A percentile compares a stretch with the other conserved stretches of the same genome.
These are phyloP conservation scores for Aspergillus viridinutans DNA, from an alignment of 2,329 filamentous ascomycete species.

Conservation along the genomic window DNA sequence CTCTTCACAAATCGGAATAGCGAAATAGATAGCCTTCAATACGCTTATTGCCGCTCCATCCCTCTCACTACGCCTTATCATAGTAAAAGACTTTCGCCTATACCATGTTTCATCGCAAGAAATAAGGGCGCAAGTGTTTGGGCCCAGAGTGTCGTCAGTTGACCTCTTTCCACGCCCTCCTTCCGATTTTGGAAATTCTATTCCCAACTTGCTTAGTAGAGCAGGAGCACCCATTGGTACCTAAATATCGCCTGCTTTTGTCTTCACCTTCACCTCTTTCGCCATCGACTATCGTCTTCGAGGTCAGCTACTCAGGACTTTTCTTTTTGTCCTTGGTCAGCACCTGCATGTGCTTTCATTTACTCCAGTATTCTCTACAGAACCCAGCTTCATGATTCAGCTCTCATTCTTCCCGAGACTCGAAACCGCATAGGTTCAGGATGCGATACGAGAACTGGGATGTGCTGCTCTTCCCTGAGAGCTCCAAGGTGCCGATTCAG, in stretches of 20 bases:
- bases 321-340: neutral
- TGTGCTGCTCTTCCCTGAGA: slow-evolving; percentile 70
- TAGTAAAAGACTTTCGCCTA: neutral
- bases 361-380: slow-evolving; percentile 18
- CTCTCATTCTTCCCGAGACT: slow-evolving; percentile 30
- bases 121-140: neutral
- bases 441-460: slow-evolving; percentile 91
- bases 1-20: neutral
- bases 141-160: neutral
- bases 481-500: slow-evolving; percentile 66
- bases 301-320: neutral
- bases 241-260: neutral
- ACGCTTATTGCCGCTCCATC: neutral
- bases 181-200: neutral
- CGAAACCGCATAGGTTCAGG: slow-evolving; percentile 21
- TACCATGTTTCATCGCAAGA: neutral
- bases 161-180: neutral
- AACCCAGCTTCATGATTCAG: slow-evolving; percentile 11
- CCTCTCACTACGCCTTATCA: neutral
- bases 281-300: neutral
- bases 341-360: slow-evolving; percentile 6
- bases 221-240: neutral
- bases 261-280: neutral
- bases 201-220: neutral
- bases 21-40: neutral